These are phyloP conservation scores for Fusarium virguliforme DNA, from an alignment of 2,329 filamentous ascomycete species.

Conservation along the genomic window DNA sequence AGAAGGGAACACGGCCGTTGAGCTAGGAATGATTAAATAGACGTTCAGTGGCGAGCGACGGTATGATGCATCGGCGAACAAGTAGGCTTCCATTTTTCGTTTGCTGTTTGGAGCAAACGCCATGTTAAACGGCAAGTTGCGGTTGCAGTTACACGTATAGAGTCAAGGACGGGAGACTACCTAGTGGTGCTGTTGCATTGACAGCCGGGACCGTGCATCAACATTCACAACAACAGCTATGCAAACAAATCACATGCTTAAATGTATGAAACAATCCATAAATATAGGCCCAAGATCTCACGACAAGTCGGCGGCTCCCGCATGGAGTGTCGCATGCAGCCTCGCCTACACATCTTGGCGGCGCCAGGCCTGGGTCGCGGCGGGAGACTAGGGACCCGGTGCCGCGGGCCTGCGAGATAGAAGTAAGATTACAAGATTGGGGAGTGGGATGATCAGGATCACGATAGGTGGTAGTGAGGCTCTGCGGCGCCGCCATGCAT, in stretches of 20 bases:
- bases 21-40: neutral
- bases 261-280: constrained; percentile 10
- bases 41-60: too few species aligned
- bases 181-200: neutral
- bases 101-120: neutral
- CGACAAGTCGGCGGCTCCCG: constrained; percentile 1
- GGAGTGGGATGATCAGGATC: constrained; percentile 38
- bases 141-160: neutral
- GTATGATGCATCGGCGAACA: neutral
- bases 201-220: neutral
- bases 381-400: constrained; percentile 5
- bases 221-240: neutral
- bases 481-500: constrained; percentile 38
- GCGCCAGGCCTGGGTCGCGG: neutral
- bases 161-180: neutral
- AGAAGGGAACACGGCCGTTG: neutral
- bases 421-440: constrained; percentile 29
- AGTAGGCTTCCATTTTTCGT: neutral
- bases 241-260: neutral
- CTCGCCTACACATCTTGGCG: constrained; percentile 9
- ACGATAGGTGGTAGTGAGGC: constrained; percentile 34
- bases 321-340: neutral
- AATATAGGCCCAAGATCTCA: constrained; percentile 13
- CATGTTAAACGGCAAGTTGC: neutral
- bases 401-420: constrained; percentile 17